A percentile compares a stretch with the other conserved stretches of the same genome.
phyloP scores from a whole-genome alignment of 192 early-diverging fungal species.

The Kickxella alabastrina region DNA sequence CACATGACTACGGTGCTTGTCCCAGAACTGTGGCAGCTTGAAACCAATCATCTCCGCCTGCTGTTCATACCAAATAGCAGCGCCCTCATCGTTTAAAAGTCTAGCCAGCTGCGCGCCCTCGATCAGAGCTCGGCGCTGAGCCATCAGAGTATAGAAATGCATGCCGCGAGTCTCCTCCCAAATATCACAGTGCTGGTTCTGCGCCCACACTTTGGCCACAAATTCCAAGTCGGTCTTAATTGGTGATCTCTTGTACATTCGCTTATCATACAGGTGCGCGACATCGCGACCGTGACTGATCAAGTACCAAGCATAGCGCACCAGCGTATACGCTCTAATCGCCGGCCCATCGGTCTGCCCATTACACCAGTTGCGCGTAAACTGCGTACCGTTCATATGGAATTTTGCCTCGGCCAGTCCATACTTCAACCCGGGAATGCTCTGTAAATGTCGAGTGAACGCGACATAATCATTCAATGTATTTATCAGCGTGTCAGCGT shows the following conservation, averaged over 20 bases:
- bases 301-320: constrained; percentile 9
- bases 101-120: constrained; percentile 55
- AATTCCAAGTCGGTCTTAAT: constrained; percentile 64
- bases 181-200: constrained; percentile 56
- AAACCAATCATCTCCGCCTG: constrained; percentile 32
- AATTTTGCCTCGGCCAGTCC: constrained; percentile 66
- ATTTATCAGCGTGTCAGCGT: neutral
- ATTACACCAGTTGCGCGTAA: constrained; percentile 55
- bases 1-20: constrained; percentile 22
- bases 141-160: constrained; percentile 69
- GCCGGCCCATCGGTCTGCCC: constrained; percentile 70
- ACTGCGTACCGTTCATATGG: constrained; percentile 56
- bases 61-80: constrained; percentile 28
- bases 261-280: constrained; percentile 24
- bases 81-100: neutral
- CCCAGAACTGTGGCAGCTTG: constrained; percentile 51
- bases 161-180: constrained; percentile 75
- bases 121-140: constrained; percentile 57
- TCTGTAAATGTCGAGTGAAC: constrained; percentile 33
- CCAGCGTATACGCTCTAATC: constrained; percentile 37
- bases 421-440: neutral
- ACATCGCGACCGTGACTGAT: neutral
- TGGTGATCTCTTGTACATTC: neutral
- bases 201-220: constrained; percentile 49
- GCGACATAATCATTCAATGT: constrained; percentile 20